Evolutionary conservation across 192 early-diverging fungal genomes (phyloP), one percentile per base, ranked within the genome.

Genomic region (Kickxella alabastrina): DNA sequence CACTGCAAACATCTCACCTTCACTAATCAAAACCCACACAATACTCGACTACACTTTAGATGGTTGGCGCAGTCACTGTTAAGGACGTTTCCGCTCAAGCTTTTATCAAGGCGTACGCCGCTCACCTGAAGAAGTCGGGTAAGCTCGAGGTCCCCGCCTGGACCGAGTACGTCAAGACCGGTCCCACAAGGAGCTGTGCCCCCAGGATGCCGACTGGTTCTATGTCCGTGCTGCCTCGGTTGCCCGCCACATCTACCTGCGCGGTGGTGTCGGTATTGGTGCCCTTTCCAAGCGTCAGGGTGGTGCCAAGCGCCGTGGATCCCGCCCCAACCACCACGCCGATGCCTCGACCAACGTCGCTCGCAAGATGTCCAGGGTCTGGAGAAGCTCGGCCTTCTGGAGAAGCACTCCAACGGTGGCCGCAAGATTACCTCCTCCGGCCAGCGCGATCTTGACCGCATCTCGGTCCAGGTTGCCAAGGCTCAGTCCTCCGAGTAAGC

Each of bases 161-260:
- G 95, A 89, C 92, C 66, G 97, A 99, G 79, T 71, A 95, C 62
- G 95, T 94, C 83, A 99, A 99, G 87, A 97, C 97, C 58, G 92
- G 85, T 83, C 90, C 52, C 85, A 80, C 87, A 97, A 95, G 87
- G 97, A 99, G 81, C 84, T 95, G 53, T 88, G 88, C 59, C 97
- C 97, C 29, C 91, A 94, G 79, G 95, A 99, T 72, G 87, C 90
- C 43, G 97, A 99, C 84, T 99, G 95, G 95, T 99, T 87, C 89
- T 99, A 95, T 83, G 76, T 95, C 54, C 93, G 93, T 61, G 92
- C 93, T 60, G 92, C 94, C 39, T 84, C 91, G 44, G 80, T 93
- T 65, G 97, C 97, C 67, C 93, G 97, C 57, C 93, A 97, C 82
- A 87, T 99, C 80, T 99, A 99, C 88, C 83, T 99, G 68, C 84